Conservation (phyloP, 495 filamentous ascomycete genomes). For the Hyaloscypha variabilis region DNA sequence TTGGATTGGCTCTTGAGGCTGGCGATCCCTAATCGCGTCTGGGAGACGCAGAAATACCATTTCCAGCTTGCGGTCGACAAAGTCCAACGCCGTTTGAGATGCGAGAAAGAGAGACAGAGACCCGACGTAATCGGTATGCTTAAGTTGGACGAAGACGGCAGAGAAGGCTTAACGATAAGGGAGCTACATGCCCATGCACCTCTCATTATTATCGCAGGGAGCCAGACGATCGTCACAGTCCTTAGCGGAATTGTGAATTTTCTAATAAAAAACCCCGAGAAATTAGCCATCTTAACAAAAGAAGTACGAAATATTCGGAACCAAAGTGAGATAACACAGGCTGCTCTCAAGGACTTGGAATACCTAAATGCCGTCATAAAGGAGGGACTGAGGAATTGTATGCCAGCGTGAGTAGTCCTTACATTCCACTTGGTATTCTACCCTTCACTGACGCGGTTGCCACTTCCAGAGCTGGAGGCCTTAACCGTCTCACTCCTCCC, state of each 20-base stretch:
- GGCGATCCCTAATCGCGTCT: neutral
- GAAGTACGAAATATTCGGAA: conserved; percentile 56
- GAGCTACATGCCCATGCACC: neutral
- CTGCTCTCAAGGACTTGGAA: conserved; percentile 37
- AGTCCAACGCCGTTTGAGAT: neutral
- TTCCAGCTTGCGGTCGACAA: neutral
- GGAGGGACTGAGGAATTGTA: conserved; percentile 60
- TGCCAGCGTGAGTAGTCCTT: conserved; percentile 40
- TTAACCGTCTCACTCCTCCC: conserved; percentile 35
- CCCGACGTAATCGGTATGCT: conserved; percentile 10
- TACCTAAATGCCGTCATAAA: conserved; percentile 54
- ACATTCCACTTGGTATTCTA: conserved; percentile 45
- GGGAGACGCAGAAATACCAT: neutral
- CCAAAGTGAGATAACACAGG: conserved; percentile 50
- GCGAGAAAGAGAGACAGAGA: conserved; percentile 30
- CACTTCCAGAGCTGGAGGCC: neutral
- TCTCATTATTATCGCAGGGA: conserved; percentile 36
- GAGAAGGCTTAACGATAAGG: neutral
- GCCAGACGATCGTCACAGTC: conserved; percentile 58
- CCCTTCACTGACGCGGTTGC: neutral
- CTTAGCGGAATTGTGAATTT: conserved; percentile 53
- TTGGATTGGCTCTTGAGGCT: neutral
- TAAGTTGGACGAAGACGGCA: neutral
- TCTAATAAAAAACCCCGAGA: conserved; percentile 43
- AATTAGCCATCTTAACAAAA: conserved; percentile 44